Evolutionary conservation across 140 eudicot genomes (phyloP).

Genomic region (Anethum foeniculum): DNA sequence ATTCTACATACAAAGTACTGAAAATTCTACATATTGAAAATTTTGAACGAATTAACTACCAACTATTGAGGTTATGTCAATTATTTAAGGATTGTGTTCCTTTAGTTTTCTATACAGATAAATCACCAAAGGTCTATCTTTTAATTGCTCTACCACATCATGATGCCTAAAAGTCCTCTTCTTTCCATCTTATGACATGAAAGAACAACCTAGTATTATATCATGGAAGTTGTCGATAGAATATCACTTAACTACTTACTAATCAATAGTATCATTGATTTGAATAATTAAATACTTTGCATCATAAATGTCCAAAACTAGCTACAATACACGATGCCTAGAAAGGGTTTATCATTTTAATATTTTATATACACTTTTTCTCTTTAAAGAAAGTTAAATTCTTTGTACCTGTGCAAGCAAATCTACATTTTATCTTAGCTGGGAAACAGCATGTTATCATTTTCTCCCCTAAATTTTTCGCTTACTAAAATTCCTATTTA

Average conservation of each 20-base stretch:
- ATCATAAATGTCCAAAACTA: background rate
- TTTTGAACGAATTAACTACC: background rate
- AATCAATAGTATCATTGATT: background rate
- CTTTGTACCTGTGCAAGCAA: background rate
- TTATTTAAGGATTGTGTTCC: background rate
- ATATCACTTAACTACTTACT: background rate
- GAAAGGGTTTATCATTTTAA: background rate
- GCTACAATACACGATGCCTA: background rate
- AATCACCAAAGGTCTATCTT: background rate
- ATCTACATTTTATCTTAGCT: background rate
- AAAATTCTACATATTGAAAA: background rate
- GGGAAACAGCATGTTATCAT: background rate
- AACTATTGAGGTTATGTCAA: background rate
- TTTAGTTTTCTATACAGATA: background rate
- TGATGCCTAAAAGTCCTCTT: background rate
- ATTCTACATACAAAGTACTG: background rate
- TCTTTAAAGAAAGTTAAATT: background rate
- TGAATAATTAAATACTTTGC: background rate
- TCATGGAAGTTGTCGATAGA: background rate
- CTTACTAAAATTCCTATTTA: background rate
- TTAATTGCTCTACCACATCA: background rate
- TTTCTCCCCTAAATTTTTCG: background rate
- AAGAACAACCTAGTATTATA: background rate
- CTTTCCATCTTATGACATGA: background rate
- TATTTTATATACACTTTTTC: background rate